Base-by-base conservation (phyloP, 192 early-diverging fungal species). In the Helicostylum pulchrum region DNA sequence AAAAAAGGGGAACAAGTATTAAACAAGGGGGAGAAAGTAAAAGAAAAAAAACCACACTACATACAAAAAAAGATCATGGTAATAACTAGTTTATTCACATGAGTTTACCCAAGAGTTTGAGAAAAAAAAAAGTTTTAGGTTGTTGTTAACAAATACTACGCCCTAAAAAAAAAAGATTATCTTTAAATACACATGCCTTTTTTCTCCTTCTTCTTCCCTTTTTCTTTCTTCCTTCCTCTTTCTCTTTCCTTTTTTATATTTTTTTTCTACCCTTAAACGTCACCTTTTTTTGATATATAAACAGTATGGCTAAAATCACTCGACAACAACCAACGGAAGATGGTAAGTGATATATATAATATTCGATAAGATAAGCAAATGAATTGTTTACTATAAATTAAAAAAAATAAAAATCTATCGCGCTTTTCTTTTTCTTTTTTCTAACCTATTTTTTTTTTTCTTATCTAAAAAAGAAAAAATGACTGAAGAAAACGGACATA, bases 401-500 rank as follows among this genome's bases (percentile, higher is more conserved):
- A 45, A 12, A 12, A 45, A 45, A 45, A 45, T 2, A 15, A 45
- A 1, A 45, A 45, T 45, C 8, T 15, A 45, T 45, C 14, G 14
- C 10, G 10, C 44, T 1, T 15, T 15, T 12, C 4, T 4, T 15
- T 4, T 15, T 45, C 4, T 15, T 45, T 4, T 45, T 12, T 45
- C 44, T 45, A 45, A 45, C 44, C 44, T 15, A 12, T 45, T 45
- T 45, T 9, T 45, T 56, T 12, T 57, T 17, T 32, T 42, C 42
- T 42, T 11, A 36, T 17, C 21, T 17, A n/a, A 39, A 45, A 45
- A 0, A 9, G 8, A 15, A 45, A 59, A 53, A 36, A 63, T 53
- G 19, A 4, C 44, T 44, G 63, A 21, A 31, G 31, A 65, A 55
- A 65, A 55, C 9, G 63, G 43, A 9, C 54, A 65, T 45, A 36